These are phyloP conservation scores for Chlorella vulgaris DNA, from an alignment of 139 green algal genomes.

Conservation along the genomic window DNA sequence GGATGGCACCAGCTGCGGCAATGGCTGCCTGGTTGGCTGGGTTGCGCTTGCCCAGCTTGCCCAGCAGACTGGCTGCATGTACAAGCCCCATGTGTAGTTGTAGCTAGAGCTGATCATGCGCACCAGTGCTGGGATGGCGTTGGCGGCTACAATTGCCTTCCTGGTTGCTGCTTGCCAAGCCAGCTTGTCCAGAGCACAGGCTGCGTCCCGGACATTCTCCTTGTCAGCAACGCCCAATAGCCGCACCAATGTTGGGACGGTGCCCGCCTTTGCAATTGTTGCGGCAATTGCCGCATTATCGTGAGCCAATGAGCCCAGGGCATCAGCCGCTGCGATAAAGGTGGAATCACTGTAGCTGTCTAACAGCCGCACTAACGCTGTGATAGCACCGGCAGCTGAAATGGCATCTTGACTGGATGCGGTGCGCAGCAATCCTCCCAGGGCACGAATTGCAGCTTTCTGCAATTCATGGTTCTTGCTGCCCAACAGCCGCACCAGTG, in stretches of 20 bases:
- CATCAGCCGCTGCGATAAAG: too few species aligned
- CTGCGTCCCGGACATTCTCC: too few species aligned
- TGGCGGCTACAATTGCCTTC: neutral
- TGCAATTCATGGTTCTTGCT: neutral
- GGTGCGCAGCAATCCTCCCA: neutral
- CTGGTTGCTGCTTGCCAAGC: neutral
- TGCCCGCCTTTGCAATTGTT: neutral
- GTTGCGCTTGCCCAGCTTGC: too few species aligned
- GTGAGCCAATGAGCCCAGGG: neutral
- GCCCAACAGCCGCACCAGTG: neutral
- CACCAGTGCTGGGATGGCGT: too few species aligned
- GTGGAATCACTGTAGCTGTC: neutral
- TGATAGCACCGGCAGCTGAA: neutral
- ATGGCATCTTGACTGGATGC: neutral
- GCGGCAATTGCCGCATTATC: neutral
- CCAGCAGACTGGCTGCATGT: too few species aligned
- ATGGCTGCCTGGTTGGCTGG: too few species aligned
- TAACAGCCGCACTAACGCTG: neutral
- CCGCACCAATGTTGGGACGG: neutral
- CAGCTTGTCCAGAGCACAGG: neutral
- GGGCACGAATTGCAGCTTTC: neutral
- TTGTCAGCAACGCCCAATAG: neutral
- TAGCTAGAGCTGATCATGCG: too few species aligned
- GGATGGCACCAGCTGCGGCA: too few species aligned
- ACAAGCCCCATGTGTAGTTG: too few species aligned